These are phyloP conservation scores for Thymus mandschuricus DNA, from an alignment of 257 asterid species.

Conservation along the genomic window DNA sequence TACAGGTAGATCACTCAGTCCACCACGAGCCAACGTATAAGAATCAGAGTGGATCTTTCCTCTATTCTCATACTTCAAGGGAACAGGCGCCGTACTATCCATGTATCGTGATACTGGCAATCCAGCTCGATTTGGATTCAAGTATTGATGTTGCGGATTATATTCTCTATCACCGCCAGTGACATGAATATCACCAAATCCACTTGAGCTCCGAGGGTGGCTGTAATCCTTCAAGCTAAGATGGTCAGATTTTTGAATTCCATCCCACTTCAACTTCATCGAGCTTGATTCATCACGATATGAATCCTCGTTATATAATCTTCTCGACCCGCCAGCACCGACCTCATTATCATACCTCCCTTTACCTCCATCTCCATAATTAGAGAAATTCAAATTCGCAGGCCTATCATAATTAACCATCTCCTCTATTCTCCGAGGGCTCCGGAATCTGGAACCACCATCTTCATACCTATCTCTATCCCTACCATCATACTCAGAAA, in stretches of 20 bases:
- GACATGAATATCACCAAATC: constrained; percentile 35
- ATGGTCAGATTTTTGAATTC: constrained; percentile 38
- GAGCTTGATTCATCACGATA: constrained; percentile 41
- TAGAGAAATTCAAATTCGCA: constrained; percentile 26
- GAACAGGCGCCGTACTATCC: constrained; percentile 34
- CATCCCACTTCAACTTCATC: constrained; percentile 39
- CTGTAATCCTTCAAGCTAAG: constrained; percentile 25
- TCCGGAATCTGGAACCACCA: constrained; percentile 35
- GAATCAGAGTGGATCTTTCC: constrained; percentile 42
- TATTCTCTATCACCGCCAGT: constrained; percentile 40
- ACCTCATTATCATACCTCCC: constrained; percentile 33
- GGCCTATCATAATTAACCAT: constrained; percentile 32
- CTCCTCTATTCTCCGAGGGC: constrained; percentile 34
- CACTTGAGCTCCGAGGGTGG: constrained; percentile 31
- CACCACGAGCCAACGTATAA: constrained; percentile 40
- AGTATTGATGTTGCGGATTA: constrained; percentile 26
- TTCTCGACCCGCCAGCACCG: constrained; percentile 32
- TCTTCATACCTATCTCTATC: constrained; percentile 25
- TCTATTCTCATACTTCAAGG: constrained; percentile 45
- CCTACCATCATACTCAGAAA: constrained; percentile 31
- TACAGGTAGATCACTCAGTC: constrained; percentile 29
- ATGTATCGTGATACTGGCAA: constrained; percentile 27
- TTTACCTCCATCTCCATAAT: constrained; percentile 36
- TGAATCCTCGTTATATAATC: constrained; percentile 36
- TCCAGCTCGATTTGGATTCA: constrained; percentile 33